These are phyloP conservation scores for Termitomyces sp. DNA, from an alignment of 768 basidiomycete genomes.

Conservation along the genomic window DNA sequence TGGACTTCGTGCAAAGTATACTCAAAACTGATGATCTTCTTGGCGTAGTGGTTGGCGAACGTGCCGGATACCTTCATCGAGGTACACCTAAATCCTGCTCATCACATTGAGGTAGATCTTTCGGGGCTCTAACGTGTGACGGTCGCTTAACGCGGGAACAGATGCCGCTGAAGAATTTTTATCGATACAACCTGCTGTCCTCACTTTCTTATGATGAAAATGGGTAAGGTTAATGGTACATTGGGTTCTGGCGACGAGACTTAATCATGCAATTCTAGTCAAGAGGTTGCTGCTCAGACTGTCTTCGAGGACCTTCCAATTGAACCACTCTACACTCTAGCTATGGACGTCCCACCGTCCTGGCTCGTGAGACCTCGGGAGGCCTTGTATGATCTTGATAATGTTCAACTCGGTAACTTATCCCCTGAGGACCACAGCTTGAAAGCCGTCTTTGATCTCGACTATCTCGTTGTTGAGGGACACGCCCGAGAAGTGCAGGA, in stretches of 20 bases:
- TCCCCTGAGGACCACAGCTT: constrained; percentile 57
- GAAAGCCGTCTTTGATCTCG: constrained; percentile 79
- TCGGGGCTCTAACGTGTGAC: neutral
- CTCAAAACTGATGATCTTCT: neutral
- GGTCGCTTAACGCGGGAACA: constrained; percentile 21
- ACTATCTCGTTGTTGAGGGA: constrained; percentile 90
- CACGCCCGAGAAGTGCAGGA: constrained; percentile 76
- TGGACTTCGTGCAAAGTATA: neutral
- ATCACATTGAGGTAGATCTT: constrained; percentile 56
- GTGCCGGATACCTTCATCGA: constrained; percentile 64
- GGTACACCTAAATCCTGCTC: constrained; percentile 74
- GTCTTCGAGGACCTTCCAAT: constrained; percentile 70
- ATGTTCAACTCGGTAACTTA: constrained; percentile 77
- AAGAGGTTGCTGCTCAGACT: constrained; percentile 52
- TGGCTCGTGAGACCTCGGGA: constrained; percentile 93
- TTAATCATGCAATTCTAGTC: constrained; percentile 26
- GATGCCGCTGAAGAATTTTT: constrained; percentile 92
- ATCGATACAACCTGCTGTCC: constrained; percentile 67
- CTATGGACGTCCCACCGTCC: constrained; percentile 83
- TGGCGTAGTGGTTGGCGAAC: constrained; percentile 52
- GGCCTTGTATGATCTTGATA: constrained; percentile 91
- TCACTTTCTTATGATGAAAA: constrained; percentile 56
- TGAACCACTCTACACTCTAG: constrained; percentile 91
- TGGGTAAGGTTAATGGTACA: constrained; percentile 45
- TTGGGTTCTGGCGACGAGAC: neutral